Base-by-base conservation (phyloP, 2,329 filamentous ascomycete species). In the Hymenoscyphus repandus region DNA sequence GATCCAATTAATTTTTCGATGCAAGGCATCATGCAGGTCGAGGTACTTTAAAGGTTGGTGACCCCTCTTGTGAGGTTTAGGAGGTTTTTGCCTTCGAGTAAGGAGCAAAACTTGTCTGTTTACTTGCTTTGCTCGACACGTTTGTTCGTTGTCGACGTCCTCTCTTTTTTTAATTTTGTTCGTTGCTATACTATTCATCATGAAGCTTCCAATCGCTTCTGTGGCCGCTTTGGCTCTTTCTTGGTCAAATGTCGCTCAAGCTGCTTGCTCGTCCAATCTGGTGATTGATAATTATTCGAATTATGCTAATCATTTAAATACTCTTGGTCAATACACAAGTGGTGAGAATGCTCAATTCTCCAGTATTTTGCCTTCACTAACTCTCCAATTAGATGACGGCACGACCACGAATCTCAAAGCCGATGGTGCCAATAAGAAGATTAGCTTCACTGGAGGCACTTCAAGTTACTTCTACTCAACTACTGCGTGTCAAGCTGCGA, bases 391-490 rank as follows among this genome's bases (percentile, higher is more conserved):
- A 78, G 76, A 79, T 56, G 77, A 80, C 66, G 71, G 66, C 12
- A 68, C 70, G 51, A 77, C 76, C 68, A 66, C 65, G 55, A 63
- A 71, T 60, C 62, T 74, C 62, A 68, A 66, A 42, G 60, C 61
- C 12, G 57, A 63, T 40, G 71, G 67, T 32, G 66, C 66, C 12
- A 65, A 65, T 12, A 72, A 72, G 42, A 70, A 74, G 30, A 69
- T 79, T 18, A 71, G 70, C 6, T 76, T 80, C 64, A 74, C 70
- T n/a, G 73, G 74, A 31, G 74, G 71, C 53, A 59, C 68, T 13
- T 60, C 57, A 22, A 73, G 75, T 11, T 80, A 80, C 66, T 79
- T 77, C 55, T 79, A 79, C 59, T 76, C 78, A 61, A 74, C 71
- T 1, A 73, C 80, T 48, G 58, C 65, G 0, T 80, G 77, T 64